A percentile compares a stretch with the other conserved stretches of the same genome.
Conservation (phyloP, 805 yeast genomes). For the Starmerella apis region DNA sequence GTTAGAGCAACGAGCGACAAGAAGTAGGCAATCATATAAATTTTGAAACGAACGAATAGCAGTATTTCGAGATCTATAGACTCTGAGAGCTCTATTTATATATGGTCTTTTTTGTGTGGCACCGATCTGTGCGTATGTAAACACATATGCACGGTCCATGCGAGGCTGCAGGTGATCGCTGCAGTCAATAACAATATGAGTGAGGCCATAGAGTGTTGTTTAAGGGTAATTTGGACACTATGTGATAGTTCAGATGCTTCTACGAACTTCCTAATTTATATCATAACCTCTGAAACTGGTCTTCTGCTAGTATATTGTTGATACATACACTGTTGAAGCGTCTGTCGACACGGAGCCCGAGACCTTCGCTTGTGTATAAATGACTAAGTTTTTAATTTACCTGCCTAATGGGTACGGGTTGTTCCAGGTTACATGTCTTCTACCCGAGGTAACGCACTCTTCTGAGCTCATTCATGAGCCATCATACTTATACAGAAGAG, state of each 20-base stretch:
- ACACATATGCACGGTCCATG: background rate
- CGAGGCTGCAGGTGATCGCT: background rate
- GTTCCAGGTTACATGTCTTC: background rate
- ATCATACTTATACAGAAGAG: too few species aligned
- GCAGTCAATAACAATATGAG: background rate
- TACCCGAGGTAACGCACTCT: too few species aligned
- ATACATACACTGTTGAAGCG: too few species aligned
- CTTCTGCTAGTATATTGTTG: too few species aligned
- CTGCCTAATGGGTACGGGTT: background rate
- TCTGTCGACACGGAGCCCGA: background rate
- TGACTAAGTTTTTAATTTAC: constrained; percentile 4
- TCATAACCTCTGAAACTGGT: too few species aligned
- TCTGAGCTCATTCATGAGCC: too few species aligned
- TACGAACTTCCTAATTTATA: too few species aligned
- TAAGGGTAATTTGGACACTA: too few species aligned
- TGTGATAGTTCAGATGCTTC: too few species aligned
- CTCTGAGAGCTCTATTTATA: too few species aligned
- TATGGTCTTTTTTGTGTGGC: background rate
- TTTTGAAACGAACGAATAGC: background rate
- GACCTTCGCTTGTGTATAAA: background rate
- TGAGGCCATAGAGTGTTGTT: too few species aligned
- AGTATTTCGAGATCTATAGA: too few species aligned
- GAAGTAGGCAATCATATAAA: background rate
- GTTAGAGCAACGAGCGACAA: constrained; percentile 3
- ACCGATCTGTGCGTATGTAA: background rate